phyloP scores from a whole-genome alignment of 2,329 filamentous ascomycete genomes.

The Verticillium dahliae region DNA sequence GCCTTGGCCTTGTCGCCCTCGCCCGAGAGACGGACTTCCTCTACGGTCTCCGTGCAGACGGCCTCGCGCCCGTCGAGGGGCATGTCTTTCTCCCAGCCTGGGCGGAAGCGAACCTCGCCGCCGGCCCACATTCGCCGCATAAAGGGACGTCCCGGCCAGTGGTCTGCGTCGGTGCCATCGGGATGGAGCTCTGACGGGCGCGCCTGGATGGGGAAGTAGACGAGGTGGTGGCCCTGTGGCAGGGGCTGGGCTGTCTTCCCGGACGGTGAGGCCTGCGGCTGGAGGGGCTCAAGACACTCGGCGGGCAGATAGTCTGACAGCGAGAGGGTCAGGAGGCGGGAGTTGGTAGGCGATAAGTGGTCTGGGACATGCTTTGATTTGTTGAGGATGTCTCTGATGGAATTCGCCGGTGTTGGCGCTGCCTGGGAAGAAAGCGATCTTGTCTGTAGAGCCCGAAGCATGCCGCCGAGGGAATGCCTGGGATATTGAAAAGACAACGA shows the following conservation, averaged over 20 bases:
- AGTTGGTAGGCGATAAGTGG: constrained; percentile 49
- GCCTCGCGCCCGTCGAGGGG: constrained; percentile 29
- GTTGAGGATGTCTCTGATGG: constrained; percentile 3
- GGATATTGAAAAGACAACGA: not conserved
- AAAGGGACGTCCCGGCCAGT: constrained; percentile 68
- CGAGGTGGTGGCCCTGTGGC: constrained; percentile 70
- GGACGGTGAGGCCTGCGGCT: constrained; percentile 5
- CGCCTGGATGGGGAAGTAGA: constrained; percentile 76
- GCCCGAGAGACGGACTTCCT: constrained; percentile 26
- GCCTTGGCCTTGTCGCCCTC: constrained; percentile 29
- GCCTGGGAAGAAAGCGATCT: not conserved
- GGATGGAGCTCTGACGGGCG: constrained; percentile 56
- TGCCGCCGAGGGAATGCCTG: not conserved
- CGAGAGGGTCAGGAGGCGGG: constrained; percentile 58
- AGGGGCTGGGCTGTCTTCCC: constrained; percentile 21
- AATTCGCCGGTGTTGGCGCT: not conserved
- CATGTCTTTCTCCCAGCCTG: constrained; percentile 21
- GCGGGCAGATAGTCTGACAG: constrained; percentile 47
- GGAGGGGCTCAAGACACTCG: constrained; percentile 14
- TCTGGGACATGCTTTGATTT: constrained; percentile 31
- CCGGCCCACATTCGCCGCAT: constrained; percentile 83
- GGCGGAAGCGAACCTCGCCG: constrained; percentile 57
- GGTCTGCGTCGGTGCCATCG: constrained; percentile 79
- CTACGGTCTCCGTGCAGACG: constrained; percentile 40
- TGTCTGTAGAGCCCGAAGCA: not conserved